phyloP scores from a whole-genome alignment of 2,329 filamentous ascomycete genomes.

The Aspergillus pseudonomiae region DNA sequence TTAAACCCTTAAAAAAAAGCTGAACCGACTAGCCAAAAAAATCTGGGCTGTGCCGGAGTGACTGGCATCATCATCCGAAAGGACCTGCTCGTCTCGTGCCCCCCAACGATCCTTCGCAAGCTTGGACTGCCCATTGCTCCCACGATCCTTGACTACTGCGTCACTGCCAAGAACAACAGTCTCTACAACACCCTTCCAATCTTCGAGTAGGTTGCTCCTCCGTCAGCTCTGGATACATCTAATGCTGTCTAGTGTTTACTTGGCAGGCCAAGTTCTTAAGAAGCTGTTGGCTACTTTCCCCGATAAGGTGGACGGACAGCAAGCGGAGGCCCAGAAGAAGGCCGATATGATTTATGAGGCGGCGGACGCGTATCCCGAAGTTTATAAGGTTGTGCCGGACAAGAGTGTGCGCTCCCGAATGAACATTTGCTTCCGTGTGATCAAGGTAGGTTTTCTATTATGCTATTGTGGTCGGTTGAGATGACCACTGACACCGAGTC shows the following conservation, averaged over 20 bases:
- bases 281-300: slow-evolving; percentile 68
- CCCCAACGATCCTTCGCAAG: slow-evolving; percentile 69
- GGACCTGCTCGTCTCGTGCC: slow-evolving; percentile 60
- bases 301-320: slow-evolving; percentile 73
- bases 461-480: not conserved
- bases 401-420: slow-evolving; percentile 79
- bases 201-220: slow-evolving; percentile 53
- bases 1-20: not conserved
- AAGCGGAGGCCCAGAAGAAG: slow-evolving; percentile 74
- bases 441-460: slow-evolving; percentile 38
- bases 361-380: slow-evolving; percentile 70
- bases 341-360: slow-evolving; percentile 74
- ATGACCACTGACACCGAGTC: slow-evolving; percentile 8
- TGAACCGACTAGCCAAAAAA: slow-evolving; percentile 68
- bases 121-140: slow-evolving; percentile 64
- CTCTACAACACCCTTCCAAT: slow-evolving; percentile 96
- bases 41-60: slow-evolving; percentile 82
- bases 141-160: slow-evolving; percentile 79
- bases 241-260: slow-evolving; percentile 68
- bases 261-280: slow-evolving; percentile 86
- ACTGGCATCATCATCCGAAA: slow-evolving; percentile 86
- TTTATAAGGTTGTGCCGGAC: slow-evolving; percentile 79
- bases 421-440: slow-evolving; percentile 91
- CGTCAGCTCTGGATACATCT: slow-evolving; percentile 5
- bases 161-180: slow-evolving; percentile 87